Evolutionary conservation across 2,329 filamentous ascomycete species (phyloP).

Genomic region (Xylariaceae sp.): DNA sequence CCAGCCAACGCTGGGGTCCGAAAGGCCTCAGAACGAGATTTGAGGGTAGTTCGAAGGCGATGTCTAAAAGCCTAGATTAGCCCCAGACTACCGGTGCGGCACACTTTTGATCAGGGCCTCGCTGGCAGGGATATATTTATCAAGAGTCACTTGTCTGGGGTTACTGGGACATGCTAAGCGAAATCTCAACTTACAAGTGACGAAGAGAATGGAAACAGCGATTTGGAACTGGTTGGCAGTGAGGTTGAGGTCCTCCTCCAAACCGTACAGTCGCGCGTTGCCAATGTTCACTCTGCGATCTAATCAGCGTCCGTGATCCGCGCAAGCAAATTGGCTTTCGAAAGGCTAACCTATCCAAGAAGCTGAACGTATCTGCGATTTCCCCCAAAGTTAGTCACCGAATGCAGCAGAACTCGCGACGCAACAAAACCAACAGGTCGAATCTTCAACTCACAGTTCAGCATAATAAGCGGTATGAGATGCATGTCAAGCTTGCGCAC

Average conservation of each 20-base stretch:
- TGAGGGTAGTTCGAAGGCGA: conserved; percentile 59
- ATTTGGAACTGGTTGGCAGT: conserved; percentile 65
- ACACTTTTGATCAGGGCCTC: background rate
- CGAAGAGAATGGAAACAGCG: conserved; percentile 62
- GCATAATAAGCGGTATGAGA: conserved; percentile 63
- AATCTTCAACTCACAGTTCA: conserved; percentile 44
- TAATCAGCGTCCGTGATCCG: background rate
- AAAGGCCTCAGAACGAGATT: conserved; percentile 62
- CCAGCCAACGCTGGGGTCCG: conserved; percentile 58
- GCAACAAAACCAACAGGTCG: background rate
- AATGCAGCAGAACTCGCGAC: background rate
- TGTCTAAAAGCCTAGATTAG: conserved; percentile 29
- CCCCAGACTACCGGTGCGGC: background rate
- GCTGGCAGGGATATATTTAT: background rate
- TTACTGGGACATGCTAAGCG: too few species aligned
- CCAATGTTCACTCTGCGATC: conserved; percentile 62
- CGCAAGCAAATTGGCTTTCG: background rate
- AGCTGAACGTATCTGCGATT: conserved; percentile 59
- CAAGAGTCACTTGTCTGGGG: background rate
- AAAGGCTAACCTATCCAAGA: conserved; percentile 59
- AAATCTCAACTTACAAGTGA: conserved; percentile 47
- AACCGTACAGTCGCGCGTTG: conserved; percentile 61
- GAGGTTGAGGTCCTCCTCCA: conserved; percentile 60
- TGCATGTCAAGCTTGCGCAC: conserved; percentile 61
- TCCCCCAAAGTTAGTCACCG: background rate